Conservation (phyloP, 2,329 filamentous ascomycete species). For the Ceratocystis cubensis region DNA sequence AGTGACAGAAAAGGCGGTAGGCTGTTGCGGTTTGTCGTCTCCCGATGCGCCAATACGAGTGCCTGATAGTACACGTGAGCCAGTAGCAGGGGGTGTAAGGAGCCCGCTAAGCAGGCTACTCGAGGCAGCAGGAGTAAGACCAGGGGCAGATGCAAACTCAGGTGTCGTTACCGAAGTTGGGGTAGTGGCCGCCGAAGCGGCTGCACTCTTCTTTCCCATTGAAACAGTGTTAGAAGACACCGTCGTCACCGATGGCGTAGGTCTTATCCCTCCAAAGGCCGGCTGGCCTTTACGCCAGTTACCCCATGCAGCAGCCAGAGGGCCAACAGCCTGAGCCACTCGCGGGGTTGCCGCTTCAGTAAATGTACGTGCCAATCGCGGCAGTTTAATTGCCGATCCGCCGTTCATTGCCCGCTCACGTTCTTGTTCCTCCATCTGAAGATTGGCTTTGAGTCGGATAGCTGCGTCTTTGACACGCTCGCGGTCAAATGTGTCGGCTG, state of each 20-base stretch:
- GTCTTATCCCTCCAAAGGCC: conserved; percentile 37
- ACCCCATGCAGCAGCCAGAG: conserved; percentile 80
- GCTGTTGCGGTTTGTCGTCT: conserved; percentile 32
- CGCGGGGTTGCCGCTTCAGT: conserved; percentile 51
- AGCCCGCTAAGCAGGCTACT: conserved; percentile 61
- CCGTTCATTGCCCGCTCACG: conserved; percentile 71
- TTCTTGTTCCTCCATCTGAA: conserved; percentile 97
- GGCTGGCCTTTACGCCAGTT: conserved; percentile 69
- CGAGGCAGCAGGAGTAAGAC: conserved; percentile 26
- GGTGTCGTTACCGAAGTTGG: conserved; percentile 26
- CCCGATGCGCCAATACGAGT: conserved; percentile 4
- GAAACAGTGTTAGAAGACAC: background rate
- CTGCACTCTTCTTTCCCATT: background rate
- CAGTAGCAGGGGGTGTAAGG: conserved; percentile 76
- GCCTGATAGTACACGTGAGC: conserved; percentile 36
- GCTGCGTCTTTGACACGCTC: conserved; percentile 76
- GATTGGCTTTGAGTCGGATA: conserved; percentile 82
- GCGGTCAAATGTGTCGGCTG: conserved; percentile 61
- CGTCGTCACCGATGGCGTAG: conserved; percentile 22
- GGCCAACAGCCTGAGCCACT: conserved; percentile 68
- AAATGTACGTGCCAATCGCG: conserved; percentile 58
- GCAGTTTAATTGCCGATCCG: conserved; percentile 53
- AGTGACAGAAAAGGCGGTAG: conserved; percentile 49
- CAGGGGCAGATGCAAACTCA: background rate
- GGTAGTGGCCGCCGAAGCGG: background rate